Percentiles rank a stretch among this genome's conserved stretches.
Evolutionary conservation across 441 rosid genomes (phyloP).

Genomic region (Pelargonium fulgidum): DNA sequence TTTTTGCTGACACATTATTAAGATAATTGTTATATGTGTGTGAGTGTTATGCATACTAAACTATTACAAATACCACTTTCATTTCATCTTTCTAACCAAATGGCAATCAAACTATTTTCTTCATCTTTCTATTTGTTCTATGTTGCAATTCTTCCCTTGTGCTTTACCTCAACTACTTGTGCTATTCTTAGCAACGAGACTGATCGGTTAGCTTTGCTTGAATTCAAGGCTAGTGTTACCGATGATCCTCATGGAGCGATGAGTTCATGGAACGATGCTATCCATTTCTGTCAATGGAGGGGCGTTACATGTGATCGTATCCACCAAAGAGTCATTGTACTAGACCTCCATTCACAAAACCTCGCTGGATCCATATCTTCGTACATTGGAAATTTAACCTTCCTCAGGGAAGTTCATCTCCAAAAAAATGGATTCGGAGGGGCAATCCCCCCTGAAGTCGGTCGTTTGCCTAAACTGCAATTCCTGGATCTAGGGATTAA

Average conservation of each 20-base stretch:
- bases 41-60: no score
- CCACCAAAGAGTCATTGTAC: conserved; percentile 16
- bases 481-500: neutral
- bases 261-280: conserved; percentile 15
- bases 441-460: conserved; percentile 14
- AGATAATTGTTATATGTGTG: no score
- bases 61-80: no score
- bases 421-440: conserved; percentile 3
- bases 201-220: neutral
- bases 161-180: neutral
- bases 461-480: neutral
- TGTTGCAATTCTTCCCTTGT: neutral
- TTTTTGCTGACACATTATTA: no score
- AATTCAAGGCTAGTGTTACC: neutral
- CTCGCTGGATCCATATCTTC: conserved; percentile 20
- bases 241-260: conserved; percentile 9
- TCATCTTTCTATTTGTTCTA: no score
- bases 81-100: no score
- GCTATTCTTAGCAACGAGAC: conserved; percentile 13
- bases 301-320: conserved; percentile 10
- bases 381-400: conserved; percentile 23
- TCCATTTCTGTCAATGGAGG: conserved; percentile 19
- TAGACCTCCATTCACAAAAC: neutral
- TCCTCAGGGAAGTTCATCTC: neutral
- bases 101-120: no score